phyloP scores from a whole-genome alignment of 805 yeast genomes.

The Torulaspora quercuum region DNA sequence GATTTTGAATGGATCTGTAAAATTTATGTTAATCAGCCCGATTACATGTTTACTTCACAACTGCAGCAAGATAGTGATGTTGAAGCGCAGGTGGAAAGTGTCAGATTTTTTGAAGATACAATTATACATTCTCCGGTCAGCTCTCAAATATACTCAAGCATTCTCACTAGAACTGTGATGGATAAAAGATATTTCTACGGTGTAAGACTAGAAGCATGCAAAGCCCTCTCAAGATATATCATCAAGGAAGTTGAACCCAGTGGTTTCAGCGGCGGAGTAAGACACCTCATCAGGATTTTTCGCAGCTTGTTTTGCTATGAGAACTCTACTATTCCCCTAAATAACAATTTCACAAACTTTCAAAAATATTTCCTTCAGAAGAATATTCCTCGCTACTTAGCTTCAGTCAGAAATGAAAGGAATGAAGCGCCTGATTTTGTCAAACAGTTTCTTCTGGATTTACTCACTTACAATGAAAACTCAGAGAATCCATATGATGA shows the following conservation, averaged over 20 bases:
- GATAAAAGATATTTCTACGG: constrained; percentile 87
- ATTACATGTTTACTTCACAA: constrained; percentile 92
- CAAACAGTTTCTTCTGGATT: constrained; percentile 59
- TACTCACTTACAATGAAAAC: constrained; percentile 82
- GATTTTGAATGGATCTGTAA: constrained; percentile 96
- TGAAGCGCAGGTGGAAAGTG: constrained; percentile 88
- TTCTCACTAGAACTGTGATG: constrained; percentile 73
- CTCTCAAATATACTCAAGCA: constrained; percentile 64
- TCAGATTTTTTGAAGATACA: constrained; percentile 61
- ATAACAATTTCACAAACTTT: constrained; percentile 77
- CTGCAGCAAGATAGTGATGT: constrained; percentile 92
- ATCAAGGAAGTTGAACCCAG: constrained; percentile 33
- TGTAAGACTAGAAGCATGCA: constrained; percentile 80
- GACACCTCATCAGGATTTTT: constrained; percentile 67
- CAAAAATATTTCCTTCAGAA: constrained; percentile 66
- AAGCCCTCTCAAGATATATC: constrained; percentile 68
- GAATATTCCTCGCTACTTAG: constrained; percentile 60
- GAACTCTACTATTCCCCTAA: constrained; percentile 60
- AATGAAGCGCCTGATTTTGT: constrained; percentile 62
- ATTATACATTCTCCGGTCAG: constrained; percentile 20
- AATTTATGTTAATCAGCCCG: constrained; percentile 80
- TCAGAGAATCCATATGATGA: constrained; percentile 74
- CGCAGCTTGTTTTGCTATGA: constrained; percentile 70
- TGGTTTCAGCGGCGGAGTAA: constrained; percentile 49
- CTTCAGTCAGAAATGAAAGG: constrained; percentile 56